Percentiles rank a stretch among this genome's conserved stretches.
Conservation (phyloP, 2,329 filamentous ascomycete species). For the Clonostachys chloroleuca region DNA sequence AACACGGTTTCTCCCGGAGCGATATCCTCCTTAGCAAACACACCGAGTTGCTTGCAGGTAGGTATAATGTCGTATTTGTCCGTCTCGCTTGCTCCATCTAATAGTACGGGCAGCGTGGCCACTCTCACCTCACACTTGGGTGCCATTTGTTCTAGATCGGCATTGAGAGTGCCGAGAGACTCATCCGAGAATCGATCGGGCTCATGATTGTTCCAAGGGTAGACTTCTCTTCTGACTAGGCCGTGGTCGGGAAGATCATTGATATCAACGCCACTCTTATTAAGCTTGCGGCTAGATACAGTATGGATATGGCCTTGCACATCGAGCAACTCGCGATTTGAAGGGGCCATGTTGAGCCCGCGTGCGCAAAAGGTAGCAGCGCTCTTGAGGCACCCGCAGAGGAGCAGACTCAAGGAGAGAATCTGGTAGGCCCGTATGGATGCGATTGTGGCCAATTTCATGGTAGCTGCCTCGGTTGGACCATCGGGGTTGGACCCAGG, state of each 20-base stretch:
- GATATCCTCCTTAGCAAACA: conserved; percentile 85
- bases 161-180: conserved; percentile 69
- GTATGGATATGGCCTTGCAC: conserved; percentile 49
- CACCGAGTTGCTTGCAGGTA: conserved; percentile 74
- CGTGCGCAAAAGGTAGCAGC: conserved; percentile 61
- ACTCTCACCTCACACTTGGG: conserved; percentile 79
- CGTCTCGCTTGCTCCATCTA: conserved; percentile 47
- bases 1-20: conserved; percentile 72
- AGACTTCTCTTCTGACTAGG: conserved; percentile 65
- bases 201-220: conserved; percentile 64
- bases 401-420: conserved; percentile 51
- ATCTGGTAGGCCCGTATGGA: conserved; percentile 57
- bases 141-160: conserved; percentile 62
- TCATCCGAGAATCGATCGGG: conserved; percentile 67
- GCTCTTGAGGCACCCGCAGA: conserved; percentile 66
- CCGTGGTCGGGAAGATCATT: conserved; percentile 64
- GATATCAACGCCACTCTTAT: conserved; percentile 38
- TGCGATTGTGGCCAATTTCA: conserved; percentile 39
- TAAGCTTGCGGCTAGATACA: conserved; percentile 43
- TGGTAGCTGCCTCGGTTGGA: conserved; percentile 22
- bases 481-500: conserved; percentile 21
- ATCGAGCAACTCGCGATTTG: conserved; percentile 50
- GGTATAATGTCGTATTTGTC: conserved; percentile 44
- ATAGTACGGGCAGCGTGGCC: conserved; percentile 69
- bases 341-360: conserved; percentile 50